phyloP scores from a whole-genome alignment of 768 basidiomycete species.

The Gymnopilus junonius region DNA sequence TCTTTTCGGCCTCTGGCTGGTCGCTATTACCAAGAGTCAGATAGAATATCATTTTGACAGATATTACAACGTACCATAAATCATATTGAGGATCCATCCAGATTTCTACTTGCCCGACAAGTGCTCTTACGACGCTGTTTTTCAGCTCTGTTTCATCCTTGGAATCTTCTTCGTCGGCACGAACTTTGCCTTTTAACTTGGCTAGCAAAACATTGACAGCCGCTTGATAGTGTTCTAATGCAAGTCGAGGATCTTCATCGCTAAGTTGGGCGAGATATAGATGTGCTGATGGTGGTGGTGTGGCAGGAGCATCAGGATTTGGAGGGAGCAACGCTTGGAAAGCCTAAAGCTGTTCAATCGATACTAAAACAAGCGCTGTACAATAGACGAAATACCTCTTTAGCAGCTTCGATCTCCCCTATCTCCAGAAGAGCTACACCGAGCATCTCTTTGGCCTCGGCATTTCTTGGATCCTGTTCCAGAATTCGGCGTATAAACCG shows the following conservation, averaged over 20 bases:
- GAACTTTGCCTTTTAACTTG: conserved; percentile 78
- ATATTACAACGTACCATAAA: conserved; percentile 63
- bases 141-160: conserved; percentile 63
- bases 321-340: conserved; percentile 68
- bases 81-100: conserved; percentile 95
- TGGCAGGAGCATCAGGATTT: conserved; percentile 56
- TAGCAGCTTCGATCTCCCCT: conserved; percentile 77
- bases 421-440: conserved; percentile 80
- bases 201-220: conserved; percentile 71
- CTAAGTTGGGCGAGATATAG: conserved; percentile 88
- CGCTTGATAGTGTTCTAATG: conserved; percentile 78
- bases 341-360: conserved; percentile 44
- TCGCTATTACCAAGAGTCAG: conserved; percentile 49
- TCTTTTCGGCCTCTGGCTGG: conserved; percentile 80
- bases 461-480: conserved; percentile 63
- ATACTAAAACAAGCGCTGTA: not conserved
- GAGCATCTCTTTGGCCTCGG: conserved; percentile 77
- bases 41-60: not conserved
- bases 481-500: conserved; percentile 74
- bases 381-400: conserved; percentile 47
- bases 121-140: conserved; percentile 73
- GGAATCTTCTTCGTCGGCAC: conserved; percentile 42
- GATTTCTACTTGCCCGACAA: conserved; percentile 90
- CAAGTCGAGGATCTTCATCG: conserved; percentile 74
- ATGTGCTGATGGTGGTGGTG: conserved; percentile 79